Base-by-base conservation (phyloP, 257 asterid species). In the Jaltomata sinuosa region DNA sequence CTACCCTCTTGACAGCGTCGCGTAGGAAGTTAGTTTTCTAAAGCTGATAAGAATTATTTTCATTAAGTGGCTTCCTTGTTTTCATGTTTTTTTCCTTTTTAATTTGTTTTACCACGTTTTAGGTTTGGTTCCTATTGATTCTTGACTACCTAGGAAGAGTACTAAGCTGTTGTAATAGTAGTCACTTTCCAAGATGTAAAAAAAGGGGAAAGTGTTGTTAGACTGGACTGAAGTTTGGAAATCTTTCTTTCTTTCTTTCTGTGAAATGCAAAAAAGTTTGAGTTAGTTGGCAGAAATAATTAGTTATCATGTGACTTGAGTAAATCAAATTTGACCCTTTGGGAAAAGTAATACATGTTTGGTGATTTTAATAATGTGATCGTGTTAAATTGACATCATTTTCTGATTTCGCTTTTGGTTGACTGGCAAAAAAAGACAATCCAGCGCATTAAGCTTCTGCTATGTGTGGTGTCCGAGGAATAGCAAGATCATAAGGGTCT, bases 11-110 rank as follows among this genome's bases (percentile, higher is more conserved):
- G 19, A 67, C 83, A 83, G 80, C 90, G 85, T 87, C 89, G 38
- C 88, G 97, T 86, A 90, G 98, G 95, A 94, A 94, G 90, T 85
- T 96, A 89, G 90, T 96, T 68, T 93, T 96, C 89, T 93, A 72
- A 67, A 72, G 11, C 55, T 61, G 61, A 25, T 25, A 25, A 25
- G n/a, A 3, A 45, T 74, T 45, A 45, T 16, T 16, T 65, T 15
- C 42, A 77, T 49, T 32, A 16, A 32, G 29, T 49, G 49, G 27
- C 18, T 31, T 49, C 27, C 82, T 77, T 77, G 38, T 77, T 36
- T 77, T 16, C 82, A 0, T 77, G 82, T 27, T 76, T 45, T 71
- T 47, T 27, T 2, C 36, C 81, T 77, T 77, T 77, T 77, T 27
- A 77, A 49, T 16, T 49, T 77, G 82, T 77, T 49, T 76, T 77